These are phyloP conservation scores for Betula pendula DNA, from an alignment of 306 rosid genomes.

Conservation along the genomic window DNA sequence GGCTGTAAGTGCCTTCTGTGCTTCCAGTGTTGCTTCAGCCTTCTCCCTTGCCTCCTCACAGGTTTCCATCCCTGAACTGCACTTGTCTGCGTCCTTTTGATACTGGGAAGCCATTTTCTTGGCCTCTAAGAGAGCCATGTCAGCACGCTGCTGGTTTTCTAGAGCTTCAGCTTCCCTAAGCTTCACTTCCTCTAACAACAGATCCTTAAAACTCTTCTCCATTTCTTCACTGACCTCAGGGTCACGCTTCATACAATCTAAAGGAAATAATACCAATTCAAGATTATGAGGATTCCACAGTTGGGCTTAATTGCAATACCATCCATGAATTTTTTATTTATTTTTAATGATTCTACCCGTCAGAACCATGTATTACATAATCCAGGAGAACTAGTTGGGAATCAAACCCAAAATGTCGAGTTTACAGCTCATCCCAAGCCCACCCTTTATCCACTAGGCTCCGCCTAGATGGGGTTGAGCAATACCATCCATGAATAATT, in stretches of 20 bases:
- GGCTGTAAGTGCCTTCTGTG: slow-evolving; percentile 47
- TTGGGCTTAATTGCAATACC: not conserved
- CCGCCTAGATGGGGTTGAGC: not conserved
- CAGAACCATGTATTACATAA: no score
- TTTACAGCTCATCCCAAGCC: no score
- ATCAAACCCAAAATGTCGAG: no score
- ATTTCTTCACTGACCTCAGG: slow-evolving; percentile 46
- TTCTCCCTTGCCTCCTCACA: slow-evolving; percentile 59
- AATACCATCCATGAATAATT: slow-evolving; percentile 10
- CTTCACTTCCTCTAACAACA: slow-evolving; percentile 47
- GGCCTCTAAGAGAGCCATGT: slow-evolving; percentile 45
- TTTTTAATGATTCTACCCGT: no score
- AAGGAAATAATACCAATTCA: slow-evolving; percentile 12
- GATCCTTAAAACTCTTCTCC: slow-evolving; percentile 39
- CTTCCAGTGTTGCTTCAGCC: slow-evolving; percentile 41
- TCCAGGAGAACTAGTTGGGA: no score
- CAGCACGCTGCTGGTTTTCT: slow-evolving; percentile 42
- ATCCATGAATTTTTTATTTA: not conserved
- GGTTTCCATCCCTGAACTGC: slow-evolving; percentile 62
- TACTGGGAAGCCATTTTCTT: slow-evolving; percentile 54
- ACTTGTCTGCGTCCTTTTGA: slow-evolving; percentile 63
- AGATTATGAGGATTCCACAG: not conserved
- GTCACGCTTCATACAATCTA: slow-evolving; percentile 60
- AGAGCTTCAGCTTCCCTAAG: slow-evolving; percentile 44
- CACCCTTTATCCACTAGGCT: no score